Evolutionary conservation across 2,329 filamentous ascomycete species (phyloP), one percentile per base, ranked within the genome.

Genomic region (Seiridium cupressi): DNA sequence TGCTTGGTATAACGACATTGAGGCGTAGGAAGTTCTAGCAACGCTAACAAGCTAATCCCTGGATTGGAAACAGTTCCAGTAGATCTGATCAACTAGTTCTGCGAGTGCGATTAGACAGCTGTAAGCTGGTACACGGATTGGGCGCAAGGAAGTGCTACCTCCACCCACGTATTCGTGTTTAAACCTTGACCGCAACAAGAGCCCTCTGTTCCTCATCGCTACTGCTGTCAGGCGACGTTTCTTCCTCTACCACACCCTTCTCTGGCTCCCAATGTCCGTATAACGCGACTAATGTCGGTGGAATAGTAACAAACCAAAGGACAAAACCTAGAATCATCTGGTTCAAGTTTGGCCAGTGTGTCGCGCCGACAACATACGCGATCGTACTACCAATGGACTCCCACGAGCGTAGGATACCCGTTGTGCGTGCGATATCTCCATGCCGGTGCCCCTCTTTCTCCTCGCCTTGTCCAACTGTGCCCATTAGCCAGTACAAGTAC

Each of bases 281-380:
- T 9, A 55, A 10, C 4, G 51, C 51, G 26, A 38, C 51, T n/a
- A 55, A 9, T 4, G 51, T 55, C 31, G 38, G 38, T 11, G 51
- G 51, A n/a, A 55, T 38, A 5, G 51, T 55, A 35, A 44, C 51
- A 26, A 42, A 42, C 51, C 51, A 55, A 32, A 55, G 38, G n/a
- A 55, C 51, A 6, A 55, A 55, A 7, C 51, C 51, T 13, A 55
- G 38, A 9, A 55, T 55, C 51, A 55, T 55, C 51, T 55, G 51
- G 51, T 55, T 55, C 51, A 55, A 26, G 4, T 55, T 55, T 3
- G 51, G 44, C 51, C 51, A 55, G 38, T 55, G 51, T 35, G 51
- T 55, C n/a, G 51, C 51, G 3, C 51, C 51, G 18, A 55, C 51
- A 8, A 55, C 51, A 13, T 55, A 55, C 2, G 51, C 51, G 6